Conservation (phyloP, 2,329 filamentous ascomycete species). For the Penicillium nordicum region DNA sequence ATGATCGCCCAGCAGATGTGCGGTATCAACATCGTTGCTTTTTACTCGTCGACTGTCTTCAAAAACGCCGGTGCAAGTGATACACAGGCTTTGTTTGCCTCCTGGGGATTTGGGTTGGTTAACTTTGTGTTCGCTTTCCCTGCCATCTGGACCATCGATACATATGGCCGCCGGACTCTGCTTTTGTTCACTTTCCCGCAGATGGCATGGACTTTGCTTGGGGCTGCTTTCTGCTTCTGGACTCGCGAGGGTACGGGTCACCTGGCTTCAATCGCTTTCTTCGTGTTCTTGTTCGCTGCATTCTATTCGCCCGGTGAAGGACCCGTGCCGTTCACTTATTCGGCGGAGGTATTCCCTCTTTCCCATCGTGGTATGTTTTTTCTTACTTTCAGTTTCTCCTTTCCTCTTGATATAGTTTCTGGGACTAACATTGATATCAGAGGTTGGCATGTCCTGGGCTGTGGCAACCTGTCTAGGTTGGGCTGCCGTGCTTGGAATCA, state of each 20-base stretch:
- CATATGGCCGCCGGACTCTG: constrained; percentile 60
- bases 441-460: constrained; percentile 49
- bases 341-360: constrained; percentile 54
- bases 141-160: constrained; percentile 64
- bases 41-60: constrained; percentile 64
- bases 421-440: constrained; percentile 30
- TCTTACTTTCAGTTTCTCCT: background rate
- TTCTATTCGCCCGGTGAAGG: constrained; percentile 66
- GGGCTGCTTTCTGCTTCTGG: constrained; percentile 59
- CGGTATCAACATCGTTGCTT: constrained; percentile 70
- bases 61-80: constrained; percentile 53
- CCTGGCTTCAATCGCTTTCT: constrained; percentile 56
- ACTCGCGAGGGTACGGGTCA: constrained; percentile 47
- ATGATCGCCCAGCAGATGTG: constrained; percentile 78
- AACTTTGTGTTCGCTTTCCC: constrained; percentile 66
- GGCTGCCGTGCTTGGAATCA: constrained; percentile 50
- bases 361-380: constrained; percentile 49
- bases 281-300: constrained; percentile 63
- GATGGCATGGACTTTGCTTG: constrained; percentile 65
- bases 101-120: constrained; percentile 62
- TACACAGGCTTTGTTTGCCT: constrained; percentile 58
- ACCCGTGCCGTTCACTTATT: constrained; percentile 52
- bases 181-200: constrained; percentile 65
- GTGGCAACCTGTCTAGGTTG: constrained; percentile 48
- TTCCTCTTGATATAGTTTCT: constrained; percentile 15